Evolutionary conservation across 345 rosid species (phyloP).

Genomic region (Turnera subulata): DNA sequence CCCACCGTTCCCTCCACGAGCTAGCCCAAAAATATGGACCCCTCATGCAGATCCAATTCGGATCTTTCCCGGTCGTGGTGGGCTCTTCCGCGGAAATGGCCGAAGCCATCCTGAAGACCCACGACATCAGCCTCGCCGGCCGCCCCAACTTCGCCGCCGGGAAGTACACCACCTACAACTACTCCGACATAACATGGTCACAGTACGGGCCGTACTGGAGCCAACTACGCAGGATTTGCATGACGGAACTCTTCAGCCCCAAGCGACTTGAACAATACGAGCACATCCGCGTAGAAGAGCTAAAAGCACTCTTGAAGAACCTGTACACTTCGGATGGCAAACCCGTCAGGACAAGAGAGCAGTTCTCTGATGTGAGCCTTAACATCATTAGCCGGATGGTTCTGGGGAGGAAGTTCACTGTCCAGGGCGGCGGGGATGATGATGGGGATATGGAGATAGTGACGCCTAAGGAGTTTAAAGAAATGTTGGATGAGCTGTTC

Average conservation of each 20-base stretch:
- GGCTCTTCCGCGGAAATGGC: constrained; percentile 57
- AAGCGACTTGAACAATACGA: constrained; percentile 51
- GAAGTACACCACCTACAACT: constrained; percentile 59
- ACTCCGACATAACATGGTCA: constrained; percentile 56
- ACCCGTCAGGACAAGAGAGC: constrained; percentile 30
- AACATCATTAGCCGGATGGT: constrained; percentile 65
- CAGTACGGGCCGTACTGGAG: constrained; percentile 70
- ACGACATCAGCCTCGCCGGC: constrained; percentile 38
- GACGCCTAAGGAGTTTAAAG: constrained; percentile 55
- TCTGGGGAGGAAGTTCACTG: constrained; percentile 56
- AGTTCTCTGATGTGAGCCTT: constrained; percentile 40
- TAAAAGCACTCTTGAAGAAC: constrained; percentile 19
- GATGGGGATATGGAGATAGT: constrained; percentile 29
- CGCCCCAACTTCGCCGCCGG: constrained; percentile 57
- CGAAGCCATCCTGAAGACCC: constrained; percentile 41
- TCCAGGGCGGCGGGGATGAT: constrained; percentile 8
- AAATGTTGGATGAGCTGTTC: constrained; percentile 64
- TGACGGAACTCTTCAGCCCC: constrained; percentile 52
- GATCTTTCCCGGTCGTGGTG: constrained; percentile 47
- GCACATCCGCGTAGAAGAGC: constrained; percentile 49
- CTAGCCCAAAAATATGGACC: constrained; percentile 59
- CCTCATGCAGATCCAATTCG: constrained; percentile 50
- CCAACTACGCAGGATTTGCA: constrained; percentile 56
- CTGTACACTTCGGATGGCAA: constrained; percentile 18
- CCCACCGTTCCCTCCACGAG: constrained; percentile 51